A percentile compares a stretch with the other conserved stretches of the same genome.
These are phyloP conservation scores for Suhomyces wounanorum DNA, from an alignment of 1,139 yeast genomes.

Conservation along the genomic window DNA sequence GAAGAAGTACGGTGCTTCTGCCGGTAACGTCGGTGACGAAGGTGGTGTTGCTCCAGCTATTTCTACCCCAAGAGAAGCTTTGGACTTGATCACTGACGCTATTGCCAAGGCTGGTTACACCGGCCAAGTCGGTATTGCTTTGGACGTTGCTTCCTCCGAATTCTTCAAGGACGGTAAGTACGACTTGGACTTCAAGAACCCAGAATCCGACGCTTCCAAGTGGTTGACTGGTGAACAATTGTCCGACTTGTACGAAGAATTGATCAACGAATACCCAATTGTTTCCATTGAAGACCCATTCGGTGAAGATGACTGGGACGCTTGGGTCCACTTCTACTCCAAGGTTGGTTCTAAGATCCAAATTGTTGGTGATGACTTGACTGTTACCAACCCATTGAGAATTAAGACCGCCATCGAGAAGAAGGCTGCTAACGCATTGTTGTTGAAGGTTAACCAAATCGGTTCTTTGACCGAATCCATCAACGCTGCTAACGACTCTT, in stretches of 20 bases:
- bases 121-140: slow-evolving; percentile 85
- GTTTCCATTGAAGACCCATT: slow-evolving; percentile 97
- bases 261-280: slow-evolving; percentile 89
- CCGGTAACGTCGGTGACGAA: slow-evolving; percentile 99
- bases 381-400: slow-evolving; percentile 95
- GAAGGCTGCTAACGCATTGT: slow-evolving; percentile 90
- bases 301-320: slow-evolving; percentile 98
- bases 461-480: slow-evolving; percentile 91
- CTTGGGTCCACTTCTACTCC: slow-evolving; percentile 85
- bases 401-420: slow-evolving; percentile 91
- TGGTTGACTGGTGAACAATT: slow-evolving; percentile 87
- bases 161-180: slow-evolving; percentile 94
- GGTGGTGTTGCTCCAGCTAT: slow-evolving; percentile 99
- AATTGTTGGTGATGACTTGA: slow-evolving; percentile 95
- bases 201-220: slow-evolving; percentile 82
- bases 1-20: slow-evolving; percentile 92
- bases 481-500: slow-evolving; percentile 89
- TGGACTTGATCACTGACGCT: slow-evolving; percentile 85
- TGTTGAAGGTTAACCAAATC: slow-evolving; percentile 94
- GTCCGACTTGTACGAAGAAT: slow-evolving; percentile 76
- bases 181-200: slow-evolving; percentile 97
- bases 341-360: slow-evolving; percentile 71
- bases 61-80: slow-evolving; percentile 89
- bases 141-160: slow-evolving; percentile 96
- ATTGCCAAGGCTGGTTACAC: slow-evolving; percentile 91